Base-by-base conservation (phyloP, 23 red algal species). In the Gracilaria domingensis region DNA sequence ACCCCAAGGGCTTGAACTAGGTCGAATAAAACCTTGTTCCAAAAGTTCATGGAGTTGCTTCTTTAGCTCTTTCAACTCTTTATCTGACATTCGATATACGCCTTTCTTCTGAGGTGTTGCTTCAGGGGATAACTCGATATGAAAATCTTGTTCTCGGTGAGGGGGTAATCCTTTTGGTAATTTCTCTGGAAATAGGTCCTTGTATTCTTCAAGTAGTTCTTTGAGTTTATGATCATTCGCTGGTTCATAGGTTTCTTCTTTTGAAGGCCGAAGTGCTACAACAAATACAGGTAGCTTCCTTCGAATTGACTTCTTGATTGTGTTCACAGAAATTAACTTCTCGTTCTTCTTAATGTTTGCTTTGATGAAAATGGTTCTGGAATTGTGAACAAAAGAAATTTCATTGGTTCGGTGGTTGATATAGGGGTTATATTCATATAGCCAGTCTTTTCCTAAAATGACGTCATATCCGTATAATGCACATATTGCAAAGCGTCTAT, bases 101-200 rank as follows among this genome's bases (percentile, higher is more conserved):
- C 34, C 0, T 47, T 55, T 85, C 59, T 85, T 85, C 36, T 45
- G 59, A 16, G 81, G 81, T 45, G 51, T 69, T 67, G 57, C 35
- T n/a, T 67, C 81, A n/a, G 55, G 33, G 12, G 36, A 0, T 4
- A 70, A 32, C 39, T 85, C 32, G 38, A 67, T 85, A 16, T 66
- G 34, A 60, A 85, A 21, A 42, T 85, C 59, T 66, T 74, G 20
- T 33, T 30, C 35, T 75, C 83, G 29, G 36, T 87, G 64, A 29
- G 65, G 65, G 23, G 67, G 83, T 60, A 87, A 49, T 53, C 83
- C 40, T 49, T 51, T 87, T 4, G 34, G 83, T 45, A 87, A 57
- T 42, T 61, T 83, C 9, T 83, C 20, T 2, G 53, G 80, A 13
- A 83, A 87, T 12, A 57, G 2, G 48, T 87, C 83, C 21, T 71